phyloP scores from a whole-genome alignment of 1,284 basidiomycete species.

The Ceratobasidium sp. region DNA sequence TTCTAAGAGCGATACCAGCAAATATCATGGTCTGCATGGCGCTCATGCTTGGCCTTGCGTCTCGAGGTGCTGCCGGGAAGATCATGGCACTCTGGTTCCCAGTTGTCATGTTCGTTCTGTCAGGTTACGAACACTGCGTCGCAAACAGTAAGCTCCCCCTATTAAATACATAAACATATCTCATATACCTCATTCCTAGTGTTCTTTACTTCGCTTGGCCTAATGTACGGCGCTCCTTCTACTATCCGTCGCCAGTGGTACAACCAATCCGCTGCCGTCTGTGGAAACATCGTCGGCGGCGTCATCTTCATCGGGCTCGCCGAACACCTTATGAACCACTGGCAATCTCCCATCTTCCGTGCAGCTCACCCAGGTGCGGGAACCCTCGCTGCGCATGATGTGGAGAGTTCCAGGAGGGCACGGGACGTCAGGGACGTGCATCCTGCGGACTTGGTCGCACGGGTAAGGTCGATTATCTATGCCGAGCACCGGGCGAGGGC shows the following conservation, averaged over 20 bases:
- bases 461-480: no score
- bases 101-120: conserved; percentile 40
- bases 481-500: no score
- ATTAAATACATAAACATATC: not conserved
- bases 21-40: conserved; percentile 46
- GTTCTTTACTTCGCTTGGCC: conserved; percentile 46
- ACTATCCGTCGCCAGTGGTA: conserved; percentile 45
- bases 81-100: conserved; percentile 47
- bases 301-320: conserved; percentile 43
- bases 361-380: no score
- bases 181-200: conserved; percentile 26
- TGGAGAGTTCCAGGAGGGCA: not conserved
- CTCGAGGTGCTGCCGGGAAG: conserved; percentile 46
- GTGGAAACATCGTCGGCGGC: conserved; percentile 47
- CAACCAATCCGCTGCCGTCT: conserved; percentile 46
- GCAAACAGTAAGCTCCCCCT: conserved; percentile 44
- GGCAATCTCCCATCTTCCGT: conserved; percentile 39
- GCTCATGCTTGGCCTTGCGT: conserved; percentile 45
- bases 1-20: conserved; percentile 46
- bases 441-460: no score
- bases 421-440: no score
- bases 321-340: conserved; percentile 47
- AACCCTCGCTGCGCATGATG: not conserved
- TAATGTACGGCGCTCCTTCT: conserved; percentile 45
- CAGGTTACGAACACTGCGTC: conserved; percentile 45